phyloP scores from a whole-genome alignment of 1,284 basidiomycete genomes.

The Amylostereum areolatum region DNA sequence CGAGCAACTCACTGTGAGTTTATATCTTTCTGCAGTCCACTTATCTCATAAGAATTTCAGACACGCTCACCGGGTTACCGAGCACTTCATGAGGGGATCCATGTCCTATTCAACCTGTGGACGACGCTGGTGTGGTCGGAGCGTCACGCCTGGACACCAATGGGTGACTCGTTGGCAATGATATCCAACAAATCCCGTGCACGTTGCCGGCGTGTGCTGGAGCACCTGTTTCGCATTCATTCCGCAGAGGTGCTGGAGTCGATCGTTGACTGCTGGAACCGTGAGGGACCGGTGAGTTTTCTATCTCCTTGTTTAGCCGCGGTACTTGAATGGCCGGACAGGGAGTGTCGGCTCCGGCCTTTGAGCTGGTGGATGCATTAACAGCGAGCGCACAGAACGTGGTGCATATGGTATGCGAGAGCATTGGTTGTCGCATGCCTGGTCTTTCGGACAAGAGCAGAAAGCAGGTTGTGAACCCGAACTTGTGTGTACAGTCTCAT shows the following conservation, averaged over 20 bases:
- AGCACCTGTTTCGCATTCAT: conserved; percentile 80
- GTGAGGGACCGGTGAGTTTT: conserved; percentile 40
- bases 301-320: conserved; percentile 5
- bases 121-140: conserved; percentile 47
- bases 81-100: conserved; percentile 66
- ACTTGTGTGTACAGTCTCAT: conserved; percentile 46
- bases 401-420: conserved; percentile 88
- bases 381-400: conserved; percentile 84
- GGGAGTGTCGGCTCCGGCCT: conserved; percentile 44
- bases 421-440: conserved; percentile 54
- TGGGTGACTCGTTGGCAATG: conserved; percentile 59
- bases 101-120: conserved; percentile 68
- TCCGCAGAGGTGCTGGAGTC: conserved; percentile 80
- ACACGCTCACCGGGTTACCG: conserved; percentile 64
- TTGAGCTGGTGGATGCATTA: conserved; percentile 81
- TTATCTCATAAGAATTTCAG: conserved; percentile 28
- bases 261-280: conserved; percentile 75
- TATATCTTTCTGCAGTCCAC: conserved; percentile 3
- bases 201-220: conserved; percentile 74
- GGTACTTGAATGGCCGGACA: conserved; percentile 28
- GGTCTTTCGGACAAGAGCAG: conserved; percentile 48
- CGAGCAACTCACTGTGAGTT: conserved; percentile 53
- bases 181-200: conserved; percentile 60
- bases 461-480: conserved; percentile 55
- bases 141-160: conserved; percentile 40